Percentiles rank a stretch among this genome's conserved stretches.
These are phyloP conservation scores for Xylaria venustula DNA, from an alignment of 495 filamentous ascomycete genomes.

Conservation along the genomic window DNA sequence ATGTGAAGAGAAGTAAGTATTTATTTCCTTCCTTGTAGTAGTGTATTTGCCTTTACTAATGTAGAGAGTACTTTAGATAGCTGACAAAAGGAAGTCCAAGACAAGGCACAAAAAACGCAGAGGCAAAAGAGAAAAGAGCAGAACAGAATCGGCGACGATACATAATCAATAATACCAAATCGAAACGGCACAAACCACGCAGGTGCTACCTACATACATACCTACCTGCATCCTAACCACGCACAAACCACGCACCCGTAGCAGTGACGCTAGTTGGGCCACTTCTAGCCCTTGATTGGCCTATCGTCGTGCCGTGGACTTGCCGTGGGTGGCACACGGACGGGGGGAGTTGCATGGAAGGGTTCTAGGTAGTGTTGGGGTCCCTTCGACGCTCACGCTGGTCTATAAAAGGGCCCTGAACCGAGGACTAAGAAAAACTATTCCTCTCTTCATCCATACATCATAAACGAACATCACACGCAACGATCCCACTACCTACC, in stretches of 20 bases:
- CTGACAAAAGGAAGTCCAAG: background rate
- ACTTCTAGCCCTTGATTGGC: background rate
- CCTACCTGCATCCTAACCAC: no score
- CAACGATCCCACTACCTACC: background rate
- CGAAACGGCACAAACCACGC: conserved; percentile 13
- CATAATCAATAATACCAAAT: no score
- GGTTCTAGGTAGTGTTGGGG: background rate
- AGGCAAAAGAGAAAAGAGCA: no score
- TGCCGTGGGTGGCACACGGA: background rate
- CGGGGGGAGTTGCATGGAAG: background rate
- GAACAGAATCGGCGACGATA: no score
- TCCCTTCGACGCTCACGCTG: background rate
- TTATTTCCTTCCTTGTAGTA: no score
- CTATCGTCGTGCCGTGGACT: background rate
- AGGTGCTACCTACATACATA: background rate
- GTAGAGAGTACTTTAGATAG: no score
- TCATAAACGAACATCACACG: background rate
- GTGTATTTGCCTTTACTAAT: no score
- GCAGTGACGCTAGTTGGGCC: no score
- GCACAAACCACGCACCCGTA: no score
- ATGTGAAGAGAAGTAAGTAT: no score
- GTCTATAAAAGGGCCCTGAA: conserved; percentile 10
- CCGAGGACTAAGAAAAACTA: background rate
- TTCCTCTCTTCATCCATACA: background rate
- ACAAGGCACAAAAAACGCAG: background rate